Conservation (phyloP, 2,329 filamentous ascomycete genomes). For the Fusarium pseudograminearum region DNA sequence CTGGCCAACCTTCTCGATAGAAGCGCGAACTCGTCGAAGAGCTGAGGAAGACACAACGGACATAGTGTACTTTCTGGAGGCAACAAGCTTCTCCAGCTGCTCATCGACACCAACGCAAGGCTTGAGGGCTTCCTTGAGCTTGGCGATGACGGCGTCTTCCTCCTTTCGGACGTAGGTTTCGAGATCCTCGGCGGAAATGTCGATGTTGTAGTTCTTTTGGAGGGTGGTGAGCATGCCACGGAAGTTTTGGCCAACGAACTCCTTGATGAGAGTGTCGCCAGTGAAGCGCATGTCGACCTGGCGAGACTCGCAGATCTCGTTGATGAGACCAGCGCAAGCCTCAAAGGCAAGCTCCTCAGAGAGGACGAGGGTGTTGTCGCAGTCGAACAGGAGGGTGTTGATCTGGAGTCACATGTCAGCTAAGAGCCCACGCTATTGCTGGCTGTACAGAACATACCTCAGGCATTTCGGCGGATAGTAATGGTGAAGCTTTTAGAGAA, state of each 20-base stretch:
- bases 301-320: conserved; percentile 80
- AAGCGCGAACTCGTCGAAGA: conserved; percentile 80
- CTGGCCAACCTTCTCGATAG: conserved; percentile 82
- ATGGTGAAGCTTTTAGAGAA: conserved; percentile 1
- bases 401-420: conserved; percentile 56
- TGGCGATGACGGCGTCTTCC: conserved; percentile 85
- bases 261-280: conserved; percentile 79
- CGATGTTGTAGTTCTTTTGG: conserved; percentile 80
- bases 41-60: conserved; percentile 87
- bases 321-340: conserved; percentile 89
- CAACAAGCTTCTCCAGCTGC: conserved; percentile 73
- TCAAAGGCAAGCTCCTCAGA: conserved; percentile 93
- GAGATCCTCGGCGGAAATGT: conserved; percentile 74
- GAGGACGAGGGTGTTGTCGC: conserved; percentile 92
- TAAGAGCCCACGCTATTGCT: neutral
- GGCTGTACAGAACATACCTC: conserved; percentile 44
- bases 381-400: conserved; percentile 79
- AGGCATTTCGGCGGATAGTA: conserved; percentile 50
- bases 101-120: conserved; percentile 77
- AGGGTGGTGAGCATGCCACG: conserved; percentile 87
- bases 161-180: conserved; percentile 81
- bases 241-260: conserved; percentile 96
- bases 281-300: conserved; percentile 77
- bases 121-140: conserved; percentile 74
- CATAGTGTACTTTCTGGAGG: conserved; percentile 74